phyloP scores from a whole-genome alignment of 2,329 filamentous ascomycete species.

The Trichoderma arundinaceum region DNA sequence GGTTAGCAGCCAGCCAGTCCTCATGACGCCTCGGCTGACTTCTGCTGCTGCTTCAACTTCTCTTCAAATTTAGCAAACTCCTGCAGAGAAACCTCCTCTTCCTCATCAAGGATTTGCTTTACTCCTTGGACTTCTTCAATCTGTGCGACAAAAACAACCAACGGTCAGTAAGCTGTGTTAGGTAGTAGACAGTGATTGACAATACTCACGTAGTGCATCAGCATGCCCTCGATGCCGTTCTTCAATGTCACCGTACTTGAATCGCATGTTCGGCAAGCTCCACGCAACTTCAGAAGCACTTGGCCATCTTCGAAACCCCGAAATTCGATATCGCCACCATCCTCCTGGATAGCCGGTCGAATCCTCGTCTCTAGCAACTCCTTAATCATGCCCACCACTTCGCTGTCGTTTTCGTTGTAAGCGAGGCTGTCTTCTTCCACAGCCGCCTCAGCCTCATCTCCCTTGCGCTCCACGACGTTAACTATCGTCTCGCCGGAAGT shows the following conservation, averaged over 20 bases:
- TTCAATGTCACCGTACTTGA: constrained; percentile 96
- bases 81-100: constrained; percentile 83
- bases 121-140: constrained; percentile 97
- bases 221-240: constrained; percentile 97
- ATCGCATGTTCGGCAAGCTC: constrained; percentile 94
- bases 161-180: background rate
- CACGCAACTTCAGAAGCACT: constrained; percentile 85
- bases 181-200: background rate
- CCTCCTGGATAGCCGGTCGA: constrained; percentile 93
- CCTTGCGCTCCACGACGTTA: constrained; percentile 67
- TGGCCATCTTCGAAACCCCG: constrained; percentile 82
- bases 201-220: constrained; percentile 87
- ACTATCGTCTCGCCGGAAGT: constrained; percentile 84
- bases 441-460: constrained; percentile 49
- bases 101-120: constrained; percentile 85
- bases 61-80: constrained; percentile 97
- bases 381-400: constrained; percentile 98
- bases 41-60: constrained; percentile 60
- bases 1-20: background rate
- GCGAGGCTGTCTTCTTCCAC: constrained; percentile 70
- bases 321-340: constrained; percentile 97
- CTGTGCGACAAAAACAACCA: constrained; percentile 50
- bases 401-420: constrained; percentile 88
- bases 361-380: constrained; percentile 95
- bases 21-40: constrained; percentile 11